Percentiles rank a stretch among this genome's conserved stretches.
phyloP scores from a whole-genome alignment of 768 basidiomycete species.

The Boletus rex-veris region DNA sequence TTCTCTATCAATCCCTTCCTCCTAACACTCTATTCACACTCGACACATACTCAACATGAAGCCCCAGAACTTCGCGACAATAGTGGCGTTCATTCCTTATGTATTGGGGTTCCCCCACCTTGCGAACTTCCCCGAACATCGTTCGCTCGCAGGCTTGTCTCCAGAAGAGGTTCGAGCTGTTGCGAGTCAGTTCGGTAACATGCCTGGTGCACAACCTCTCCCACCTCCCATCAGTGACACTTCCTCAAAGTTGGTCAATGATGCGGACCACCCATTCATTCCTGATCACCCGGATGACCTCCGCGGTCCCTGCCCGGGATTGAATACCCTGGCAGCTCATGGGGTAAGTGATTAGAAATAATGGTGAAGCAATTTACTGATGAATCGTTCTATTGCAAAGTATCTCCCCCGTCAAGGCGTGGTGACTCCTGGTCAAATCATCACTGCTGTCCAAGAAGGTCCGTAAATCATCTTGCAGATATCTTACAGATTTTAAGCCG shows the following conservation, averaged over 20 bases:
- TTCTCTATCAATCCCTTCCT: no score
- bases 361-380: neutral
- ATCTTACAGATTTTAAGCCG: neutral
- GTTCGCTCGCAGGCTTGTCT: constrained; percentile 18
- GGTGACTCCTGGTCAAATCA: constrained; percentile 18
- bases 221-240: constrained; percentile 16
- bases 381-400: neutral
- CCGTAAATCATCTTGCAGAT: neutral
- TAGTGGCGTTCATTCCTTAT: neutral
- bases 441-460: constrained; percentile 22
- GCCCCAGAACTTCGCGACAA: neutral
- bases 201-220: constrained; percentile 16
- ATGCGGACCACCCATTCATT: constrained; percentile 8
- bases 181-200: constrained; percentile 5
- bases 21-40: no score
- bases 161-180: constrained; percentile 10
- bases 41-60: no score
- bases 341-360: constrained; percentile 10
- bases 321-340: constrained; percentile 22
- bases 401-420: constrained; percentile 17
- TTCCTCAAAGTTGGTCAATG: constrained; percentile 9
- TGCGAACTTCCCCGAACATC: constrained; percentile 11
- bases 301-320: constrained; percentile 20
- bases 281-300: constrained; percentile 10
- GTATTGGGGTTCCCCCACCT: constrained; percentile 9